Conservation (phyloP, 2,329 filamentous ascomycete species). For the Annulohypoxylon truncatum region DNA sequence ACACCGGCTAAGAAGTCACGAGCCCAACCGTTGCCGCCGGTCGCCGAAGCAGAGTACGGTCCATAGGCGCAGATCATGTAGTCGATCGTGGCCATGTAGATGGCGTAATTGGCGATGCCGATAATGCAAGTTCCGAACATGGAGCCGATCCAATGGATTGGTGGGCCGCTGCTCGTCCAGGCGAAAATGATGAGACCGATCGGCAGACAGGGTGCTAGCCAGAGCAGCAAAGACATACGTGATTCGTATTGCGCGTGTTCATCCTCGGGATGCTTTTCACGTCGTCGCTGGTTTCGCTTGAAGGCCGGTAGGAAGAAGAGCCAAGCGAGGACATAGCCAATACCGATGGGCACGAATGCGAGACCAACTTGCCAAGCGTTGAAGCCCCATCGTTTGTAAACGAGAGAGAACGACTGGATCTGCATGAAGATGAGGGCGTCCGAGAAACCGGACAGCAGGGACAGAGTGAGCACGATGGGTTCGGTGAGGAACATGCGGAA, state of each 20-base stretch:
- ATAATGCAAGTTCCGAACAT: slow-evolving; percentile 71
- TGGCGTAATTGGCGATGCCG: slow-evolving; percentile 72
- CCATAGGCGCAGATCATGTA: slow-evolving; percentile 77
- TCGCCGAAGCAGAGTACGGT: slow-evolving; percentile 73
- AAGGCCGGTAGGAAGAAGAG: slow-evolving; percentile 66
- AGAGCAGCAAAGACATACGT: slow-evolving; percentile 69
- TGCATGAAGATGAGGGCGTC: slow-evolving; percentile 76
- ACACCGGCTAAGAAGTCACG: slow-evolving; percentile 74
- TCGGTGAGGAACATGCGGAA: slow-evolving; percentile 74
- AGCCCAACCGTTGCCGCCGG: slow-evolving; percentile 74
- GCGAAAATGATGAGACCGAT: slow-evolving; percentile 74
- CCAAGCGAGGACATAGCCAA: slow-evolving; percentile 71
- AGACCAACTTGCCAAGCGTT: slow-evolving; percentile 52
- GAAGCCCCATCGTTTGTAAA: slow-evolving; percentile 72
- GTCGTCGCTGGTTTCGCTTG: slow-evolving; percentile 56
- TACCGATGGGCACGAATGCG: slow-evolving; percentile 59
- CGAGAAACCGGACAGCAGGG: slow-evolving; percentile 71
- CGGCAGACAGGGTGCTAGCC: slow-evolving; percentile 66
- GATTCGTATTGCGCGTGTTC: slow-evolving; percentile 72
- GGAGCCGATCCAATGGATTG: slow-evolving; percentile 71
- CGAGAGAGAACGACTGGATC: slow-evolving; percentile 70
- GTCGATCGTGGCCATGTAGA: slow-evolving; percentile 76
- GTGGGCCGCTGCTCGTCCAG: slow-evolving; percentile 65
- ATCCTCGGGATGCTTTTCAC: slow-evolving; percentile 58
- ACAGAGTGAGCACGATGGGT: slow-evolving; percentile 71